Percentiles rank a stretch among this genome's conserved stretches.
phyloP scores from a whole-genome alignment of 1,139 yeast species.

The Blastobotrys serpentis region DNA sequence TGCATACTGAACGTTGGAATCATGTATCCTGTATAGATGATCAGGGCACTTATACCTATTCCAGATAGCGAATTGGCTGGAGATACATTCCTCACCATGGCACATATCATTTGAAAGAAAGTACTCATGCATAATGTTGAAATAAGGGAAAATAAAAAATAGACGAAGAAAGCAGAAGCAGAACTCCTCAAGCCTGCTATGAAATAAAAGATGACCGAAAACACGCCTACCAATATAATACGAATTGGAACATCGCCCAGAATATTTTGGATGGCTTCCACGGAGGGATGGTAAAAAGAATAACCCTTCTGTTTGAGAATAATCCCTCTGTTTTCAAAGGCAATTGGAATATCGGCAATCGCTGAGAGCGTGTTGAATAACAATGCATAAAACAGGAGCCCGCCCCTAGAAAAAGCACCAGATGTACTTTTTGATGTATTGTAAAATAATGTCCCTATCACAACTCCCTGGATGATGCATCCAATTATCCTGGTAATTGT shows the following conservation, averaged over 20 bases:
- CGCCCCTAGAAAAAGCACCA: slow-evolving; percentile 54
- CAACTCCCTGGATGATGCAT: slow-evolving; percentile 49
- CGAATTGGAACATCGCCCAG: slow-evolving; percentile 41
- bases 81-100: slow-evolving; percentile 51
- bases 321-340: slow-evolving; percentile 43
- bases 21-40: slow-evolving; percentile 52
- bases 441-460: slow-evolving; percentile 56
- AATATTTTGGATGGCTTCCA: slow-evolving; percentile 43
- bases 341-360: slow-evolving; percentile 43
- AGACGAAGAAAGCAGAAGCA: slow-evolving; percentile 45
- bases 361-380: slow-evolving; percentile 44
- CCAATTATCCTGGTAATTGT: slow-evolving; percentile 50
- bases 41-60: slow-evolving; percentile 45
- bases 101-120: slow-evolving; percentile 59
- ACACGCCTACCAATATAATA: slow-evolving; percentile 35
- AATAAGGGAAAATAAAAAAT: slow-evolving; percentile 39
- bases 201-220: slow-evolving; percentile 43
- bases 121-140: slow-evolving; percentile 44
- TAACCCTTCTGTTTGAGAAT: slow-evolving; percentile 46
- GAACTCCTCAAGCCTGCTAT: slow-evolving; percentile 40
- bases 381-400: slow-evolving; percentile 44
- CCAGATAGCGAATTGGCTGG: slow-evolving; percentile 58
- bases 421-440: slow-evolving; percentile 47
- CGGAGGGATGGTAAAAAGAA: slow-evolving; percentile 47
- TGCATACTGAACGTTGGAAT: slow-evolving; percentile 50